Percentiles rank a stretch among this genome's conserved stretches.
phyloP scores from a whole-genome alignment of 1,284 basidiomycete species.

The Marasmius tenuissimus region DNA sequence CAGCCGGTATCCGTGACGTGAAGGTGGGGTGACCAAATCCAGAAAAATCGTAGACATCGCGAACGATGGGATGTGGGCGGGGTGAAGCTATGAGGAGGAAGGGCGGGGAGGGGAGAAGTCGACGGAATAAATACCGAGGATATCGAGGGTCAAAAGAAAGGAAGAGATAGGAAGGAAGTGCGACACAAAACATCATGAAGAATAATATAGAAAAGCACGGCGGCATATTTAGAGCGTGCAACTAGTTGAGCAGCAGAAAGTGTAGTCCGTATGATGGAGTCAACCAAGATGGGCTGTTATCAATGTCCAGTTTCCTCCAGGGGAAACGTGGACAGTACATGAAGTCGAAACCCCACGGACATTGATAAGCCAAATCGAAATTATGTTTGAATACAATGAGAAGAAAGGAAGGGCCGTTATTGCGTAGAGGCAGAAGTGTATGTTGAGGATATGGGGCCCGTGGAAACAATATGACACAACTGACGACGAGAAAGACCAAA shows the following conservation, averaged over 20 bases:
- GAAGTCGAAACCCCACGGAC: neutral
- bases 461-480: conserved; percentile 2
- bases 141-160: neutral
- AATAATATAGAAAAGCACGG: neutral
- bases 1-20: neutral
- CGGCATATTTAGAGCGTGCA: neutral
- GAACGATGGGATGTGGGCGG: neutral
- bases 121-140: conserved; percentile 2
- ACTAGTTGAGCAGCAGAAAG: neutral
- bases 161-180: neutral
- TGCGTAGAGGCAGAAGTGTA: neutral
- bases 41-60: neutral
- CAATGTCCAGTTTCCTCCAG: neutral
- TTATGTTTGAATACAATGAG: conserved; percentile 5
- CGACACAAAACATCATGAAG: neutral
- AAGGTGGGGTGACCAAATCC: neutral
- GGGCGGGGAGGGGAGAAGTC: neutral
- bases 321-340: neutral
- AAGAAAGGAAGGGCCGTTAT: neutral
- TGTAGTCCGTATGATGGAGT: conserved; percentile 1
- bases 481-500: conserved; percentile 1
- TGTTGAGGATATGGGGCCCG: neutral
- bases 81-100: neutral
- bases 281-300: neutral
- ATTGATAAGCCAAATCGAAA: neutral